Evolutionary conservation across 2,329 filamentous ascomycete species (phyloP).

Genomic region (Aspergillus oerlinghausenensis): DNA sequence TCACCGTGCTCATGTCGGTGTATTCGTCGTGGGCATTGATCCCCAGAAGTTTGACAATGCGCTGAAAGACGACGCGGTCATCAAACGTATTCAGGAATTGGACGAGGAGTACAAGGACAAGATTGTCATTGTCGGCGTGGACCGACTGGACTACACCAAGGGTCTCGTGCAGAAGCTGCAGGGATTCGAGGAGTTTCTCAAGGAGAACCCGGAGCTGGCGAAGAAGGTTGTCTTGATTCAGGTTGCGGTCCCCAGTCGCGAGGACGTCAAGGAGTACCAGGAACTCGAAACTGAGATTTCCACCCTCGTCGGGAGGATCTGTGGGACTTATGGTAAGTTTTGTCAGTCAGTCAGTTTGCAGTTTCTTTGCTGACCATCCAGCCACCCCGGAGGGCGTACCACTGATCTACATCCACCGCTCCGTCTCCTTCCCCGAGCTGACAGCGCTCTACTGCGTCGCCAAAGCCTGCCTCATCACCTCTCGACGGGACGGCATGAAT

Average conservation of each 20-base stretch:
- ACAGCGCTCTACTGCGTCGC: slow-evolving; percentile 85
- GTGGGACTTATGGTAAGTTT: slow-evolving; percentile 70
- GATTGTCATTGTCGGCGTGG: slow-evolving; percentile 88
- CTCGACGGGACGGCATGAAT: slow-evolving; percentile 94
- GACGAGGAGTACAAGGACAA: slow-evolving; percentile 81
- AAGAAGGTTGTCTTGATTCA: slow-evolving; percentile 91
- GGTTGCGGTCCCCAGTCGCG: slow-evolving; percentile 75
- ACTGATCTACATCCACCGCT: slow-evolving; percentile 93
- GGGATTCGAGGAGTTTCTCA: slow-evolving; percentile 85
- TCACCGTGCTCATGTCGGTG: slow-evolving; percentile 76
- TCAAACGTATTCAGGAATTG: slow-evolving; percentile 72
- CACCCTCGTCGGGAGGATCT: slow-evolving; percentile 88
- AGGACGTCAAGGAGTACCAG: slow-evolving; percentile 94
- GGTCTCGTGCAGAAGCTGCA: slow-evolving; percentile 92
- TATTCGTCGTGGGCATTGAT: slow-evolving; percentile 93
- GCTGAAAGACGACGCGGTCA: slow-evolving; percentile 69
- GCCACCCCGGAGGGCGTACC: slow-evolving; percentile 92
- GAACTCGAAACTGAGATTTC: slow-evolving; percentile 87
- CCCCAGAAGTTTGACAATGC: slow-evolving; percentile 88
- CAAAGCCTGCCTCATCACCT: slow-evolving; percentile 83
- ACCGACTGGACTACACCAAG: slow-evolving; percentile 95
- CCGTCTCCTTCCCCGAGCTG: slow-evolving; percentile 85
- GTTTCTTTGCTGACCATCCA: slow-evolving; percentile 13
- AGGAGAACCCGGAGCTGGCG: slow-evolving; percentile 88
- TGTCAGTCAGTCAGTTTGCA: no score